Evolutionary conservation across 2,329 filamentous ascomycete genomes (phyloP).

Genomic region (Cladobotryum mycophilum): DNA sequence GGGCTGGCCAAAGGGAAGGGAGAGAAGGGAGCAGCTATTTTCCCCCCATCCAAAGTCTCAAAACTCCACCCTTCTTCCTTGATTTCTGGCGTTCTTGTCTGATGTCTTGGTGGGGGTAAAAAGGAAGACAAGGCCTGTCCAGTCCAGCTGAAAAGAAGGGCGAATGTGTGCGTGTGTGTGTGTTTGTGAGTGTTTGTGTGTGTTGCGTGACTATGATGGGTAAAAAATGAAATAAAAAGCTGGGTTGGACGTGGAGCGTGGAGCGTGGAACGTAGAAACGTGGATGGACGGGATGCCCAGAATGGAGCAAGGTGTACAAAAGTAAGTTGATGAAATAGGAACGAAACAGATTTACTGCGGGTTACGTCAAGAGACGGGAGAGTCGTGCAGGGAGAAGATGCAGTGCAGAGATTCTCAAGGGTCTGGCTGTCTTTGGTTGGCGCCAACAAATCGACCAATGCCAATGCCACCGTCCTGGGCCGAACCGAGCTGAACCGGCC

Average conservation of each 20-base stretch:
- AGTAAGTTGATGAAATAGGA: too few species aligned
- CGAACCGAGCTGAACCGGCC: not conserved
- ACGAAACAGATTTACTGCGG: too few species aligned
- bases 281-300: too few species aligned
- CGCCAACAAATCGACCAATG: not conserved
- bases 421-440: not conserved
- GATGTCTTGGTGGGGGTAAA: not conserved
- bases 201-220: not conserved
- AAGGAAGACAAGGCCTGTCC: not conserved
- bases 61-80: not conserved
- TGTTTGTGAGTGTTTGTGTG: not conserved
- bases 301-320: too few species aligned
- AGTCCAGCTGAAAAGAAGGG: not conserved
- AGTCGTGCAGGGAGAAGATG: too few species aligned
- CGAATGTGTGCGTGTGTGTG: not conserved
- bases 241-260: too few species aligned
- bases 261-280: too few species aligned
- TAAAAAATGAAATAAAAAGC: too few species aligned
- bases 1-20: not conserved
- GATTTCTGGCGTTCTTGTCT: not conserved
- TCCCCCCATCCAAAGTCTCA: not conserved
- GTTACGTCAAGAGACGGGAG: too few species aligned
- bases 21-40: conserved; percentile 2
- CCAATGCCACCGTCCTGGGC: not conserved
- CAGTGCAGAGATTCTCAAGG: not conserved